Evolutionary conservation across 352 stramenopile species (phyloP).

Genomic region (Globisporangium echinulatum): DNA sequence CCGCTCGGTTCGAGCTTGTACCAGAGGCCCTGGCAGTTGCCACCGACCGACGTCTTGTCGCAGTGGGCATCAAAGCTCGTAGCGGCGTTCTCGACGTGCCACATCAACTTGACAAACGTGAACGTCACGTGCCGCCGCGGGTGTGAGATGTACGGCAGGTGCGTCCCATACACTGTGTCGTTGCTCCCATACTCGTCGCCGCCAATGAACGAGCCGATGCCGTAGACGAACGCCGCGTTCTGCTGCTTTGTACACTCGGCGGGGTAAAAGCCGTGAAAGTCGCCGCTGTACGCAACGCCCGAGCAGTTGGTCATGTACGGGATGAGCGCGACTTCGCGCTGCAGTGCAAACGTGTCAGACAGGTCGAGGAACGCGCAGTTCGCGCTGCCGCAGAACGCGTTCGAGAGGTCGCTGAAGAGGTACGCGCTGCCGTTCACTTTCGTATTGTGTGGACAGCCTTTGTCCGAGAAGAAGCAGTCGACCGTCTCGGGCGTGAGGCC

Average conservation of each 20-base stretch:
- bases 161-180: conserved; percentile 7
- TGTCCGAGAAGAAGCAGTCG: conserved; percentile 8
- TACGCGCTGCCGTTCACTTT: conserved; percentile 8
- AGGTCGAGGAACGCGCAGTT: conserved; percentile 31
- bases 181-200: conserved; percentile 26
- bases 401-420: conserved; percentile 19
- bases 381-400: conserved; percentile 23
- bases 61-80: conserved; percentile 30
- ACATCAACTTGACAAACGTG: conserved; percentile 34
- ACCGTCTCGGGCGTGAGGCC: conserved; percentile 11
- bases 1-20: conserved; percentile 35
- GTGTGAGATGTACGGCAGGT: conserved; percentile 24
- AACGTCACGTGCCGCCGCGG: conserved; percentile 33
- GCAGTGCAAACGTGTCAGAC: conserved; percentile 23
- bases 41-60: conserved; percentile 12
- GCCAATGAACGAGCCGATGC: conserved; percentile 28
- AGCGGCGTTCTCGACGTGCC: conserved; percentile 23
- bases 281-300: conserved; percentile 29
- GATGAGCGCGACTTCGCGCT: conserved; percentile 30
- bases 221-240: conserved; percentile 19
- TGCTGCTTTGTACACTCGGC: conserved; percentile 17
- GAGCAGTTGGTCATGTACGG: conserved; percentile 22
- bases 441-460: conserved; percentile 7
- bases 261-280: conserved; percentile 34
- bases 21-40: conserved; percentile 28